Evolutionary conservation across 2,329 filamentous ascomycete species (phyloP).

Genomic region (Ilyonectria mors-panacis): DNA sequence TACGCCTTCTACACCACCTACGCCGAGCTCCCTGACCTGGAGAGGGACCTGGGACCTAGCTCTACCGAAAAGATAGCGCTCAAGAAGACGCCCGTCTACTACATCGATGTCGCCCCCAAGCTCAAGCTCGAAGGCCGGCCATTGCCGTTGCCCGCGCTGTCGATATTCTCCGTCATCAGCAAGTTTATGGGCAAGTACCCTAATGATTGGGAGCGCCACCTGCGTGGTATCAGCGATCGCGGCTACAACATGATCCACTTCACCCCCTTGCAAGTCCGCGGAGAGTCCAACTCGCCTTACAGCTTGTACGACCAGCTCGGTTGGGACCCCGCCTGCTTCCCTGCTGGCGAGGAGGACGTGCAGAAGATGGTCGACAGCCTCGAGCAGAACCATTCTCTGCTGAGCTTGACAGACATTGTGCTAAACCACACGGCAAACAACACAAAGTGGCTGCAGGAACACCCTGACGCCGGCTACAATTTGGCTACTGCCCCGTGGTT

Average conservation of each 20-base stretch:
- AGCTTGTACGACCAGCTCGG: conserved; percentile 93
- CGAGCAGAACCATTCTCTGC: conserved; percentile 85
- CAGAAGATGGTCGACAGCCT: conserved; percentile 83
- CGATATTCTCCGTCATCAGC: conserved; percentile 93
- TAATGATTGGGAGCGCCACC: conserved; percentile 89
- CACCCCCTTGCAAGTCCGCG: conserved; percentile 90
- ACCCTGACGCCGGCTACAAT: conserved; percentile 97
- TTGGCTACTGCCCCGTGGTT: conserved; percentile 88
- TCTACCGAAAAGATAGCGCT: conserved; percentile 58
- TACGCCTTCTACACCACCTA: conserved; percentile 97
- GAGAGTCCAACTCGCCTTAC: conserved; percentile 95
- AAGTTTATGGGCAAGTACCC: conserved; percentile 98
- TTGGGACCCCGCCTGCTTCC: conserved; percentile 88
- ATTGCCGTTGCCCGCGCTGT: conserved; percentile 88
- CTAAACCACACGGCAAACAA: conserved; percentile 99
- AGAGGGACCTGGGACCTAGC: conserved; percentile 46
- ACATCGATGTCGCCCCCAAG: conserved; percentile 92
- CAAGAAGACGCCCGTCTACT: conserved; percentile 83
- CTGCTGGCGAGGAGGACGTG: conserved; percentile 87
- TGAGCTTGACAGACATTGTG: conserved; percentile 95
- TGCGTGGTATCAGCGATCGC: conserved; percentile 88
- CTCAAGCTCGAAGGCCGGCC: conserved; percentile 81
- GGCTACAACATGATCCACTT: conserved; percentile 99
- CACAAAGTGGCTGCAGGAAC: conserved; percentile 92
- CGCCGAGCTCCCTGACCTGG: conserved; percentile 82